Evolutionary conservation across 148 eudicot species (phyloP).

Genomic region (Vaccinium darrowii): DNA sequence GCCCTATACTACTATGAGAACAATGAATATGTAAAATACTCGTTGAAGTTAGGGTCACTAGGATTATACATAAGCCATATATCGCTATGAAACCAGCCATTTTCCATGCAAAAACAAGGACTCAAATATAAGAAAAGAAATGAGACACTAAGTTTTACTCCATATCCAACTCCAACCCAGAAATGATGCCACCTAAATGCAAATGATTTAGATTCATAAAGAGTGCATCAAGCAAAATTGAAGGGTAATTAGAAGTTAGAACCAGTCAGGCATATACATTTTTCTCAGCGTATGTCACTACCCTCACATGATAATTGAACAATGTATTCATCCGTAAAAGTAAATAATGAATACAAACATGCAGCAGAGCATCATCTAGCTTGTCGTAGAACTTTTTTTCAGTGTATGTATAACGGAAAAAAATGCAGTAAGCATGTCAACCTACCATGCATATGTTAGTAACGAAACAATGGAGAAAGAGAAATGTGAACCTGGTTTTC

Average conservation of each 20-base stretch:
- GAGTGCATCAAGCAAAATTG: not conserved
- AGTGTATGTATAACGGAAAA: too few relatives aligned
- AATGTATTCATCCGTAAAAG: not conserved
- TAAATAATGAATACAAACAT: not conserved
- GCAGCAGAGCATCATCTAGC: too few relatives aligned
- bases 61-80: not conserved
- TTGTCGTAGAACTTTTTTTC: too few relatives aligned
- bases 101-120: slow-evolving; percentile 6
- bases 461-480: too few relatives aligned
- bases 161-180: not conserved
- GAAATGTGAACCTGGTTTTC: too few relatives aligned
- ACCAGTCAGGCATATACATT: not conserved
- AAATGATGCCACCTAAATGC: not conserved
- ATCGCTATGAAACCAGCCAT: not conserved
- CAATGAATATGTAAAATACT: not conserved
- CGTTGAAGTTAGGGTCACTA: not conserved
- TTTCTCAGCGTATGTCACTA: not conserved
- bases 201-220: not conserved
- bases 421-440: too few relatives aligned
- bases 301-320: slow-evolving; percentile 2
- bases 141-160: not conserved
- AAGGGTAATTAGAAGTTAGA: not conserved
- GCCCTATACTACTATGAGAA: not conserved
- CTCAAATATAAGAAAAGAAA: not conserved
- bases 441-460: too few relatives aligned